Evolutionary conservation across 495 filamentous ascomycete genomes (phyloP), one percentile per base, ranked within the genome.

Genomic region (Neurospora sp.): DNA sequence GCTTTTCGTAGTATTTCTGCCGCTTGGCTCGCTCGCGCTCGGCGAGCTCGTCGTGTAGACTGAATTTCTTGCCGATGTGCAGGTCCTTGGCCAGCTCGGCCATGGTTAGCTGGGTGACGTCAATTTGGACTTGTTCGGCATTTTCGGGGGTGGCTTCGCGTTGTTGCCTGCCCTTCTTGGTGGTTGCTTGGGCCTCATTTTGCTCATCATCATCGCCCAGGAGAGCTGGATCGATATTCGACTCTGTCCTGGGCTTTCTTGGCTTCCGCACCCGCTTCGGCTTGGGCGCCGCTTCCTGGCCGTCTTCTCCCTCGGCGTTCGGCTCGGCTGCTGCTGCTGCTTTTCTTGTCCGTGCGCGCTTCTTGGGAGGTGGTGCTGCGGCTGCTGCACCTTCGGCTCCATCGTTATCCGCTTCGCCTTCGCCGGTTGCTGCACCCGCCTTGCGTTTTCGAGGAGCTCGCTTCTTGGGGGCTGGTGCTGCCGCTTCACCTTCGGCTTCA

Each of bases 61-160:
- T 91, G 23, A 94, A 98, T 73, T 89, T 92, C 80, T 90, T 92
- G 48, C 96, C 96, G 9, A 91, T 92, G 35, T 88, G 86, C 37
- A 91, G 79, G 77, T 97, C 93, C 74, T 87, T 91, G 77, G 90
- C 92, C 5, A 99, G 82, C 46, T 97, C 93, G 14, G 86, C 89
- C 93, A 99, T 97, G 72, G 89, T 95, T 41, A 93, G 85, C 1
- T 87, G 86, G 5, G 85, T 85, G 7, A 89, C 86, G 74, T 92
- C 88, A 54, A 98, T 92, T 69, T 90, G 85, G 40, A 90, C 85
- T 10, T 83, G 78, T 79, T 97, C 94, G 1, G 92, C 91, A 76
- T 91, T 90, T 74, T 94, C 92, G 2, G 93, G 94, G 1, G 93
- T 96, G 10, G 83, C 80, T 40, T 81, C 81, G 40, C 76, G 89